Percentiles rank a stretch among this genome's conserved stretches.
Evolutionary conservation across 2,329 filamentous ascomycete species (phyloP).

Genomic region (Gnomoniopsis smithogilvyi): DNA sequence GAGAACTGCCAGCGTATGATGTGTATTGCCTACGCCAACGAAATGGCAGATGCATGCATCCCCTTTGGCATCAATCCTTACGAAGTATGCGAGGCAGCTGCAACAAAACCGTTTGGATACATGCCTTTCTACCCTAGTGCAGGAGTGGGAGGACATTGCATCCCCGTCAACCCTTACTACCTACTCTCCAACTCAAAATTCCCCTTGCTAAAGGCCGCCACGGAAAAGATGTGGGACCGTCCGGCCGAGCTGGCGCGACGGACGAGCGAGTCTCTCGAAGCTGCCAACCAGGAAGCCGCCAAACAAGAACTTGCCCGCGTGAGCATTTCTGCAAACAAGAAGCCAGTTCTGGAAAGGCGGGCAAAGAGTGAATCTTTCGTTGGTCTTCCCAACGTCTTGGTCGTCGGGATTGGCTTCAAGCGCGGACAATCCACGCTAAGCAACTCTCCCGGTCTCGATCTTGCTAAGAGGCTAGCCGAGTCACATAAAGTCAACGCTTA

Average conservation of each 20-base stretch:
- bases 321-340: background rate
- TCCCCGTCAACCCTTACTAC: background rate
- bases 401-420: background rate
- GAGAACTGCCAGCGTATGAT: background rate
- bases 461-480: background rate
- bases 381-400: background rate
- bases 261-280: background rate
- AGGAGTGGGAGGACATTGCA: background rate
- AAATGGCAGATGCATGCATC: background rate
- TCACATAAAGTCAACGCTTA: background rate
- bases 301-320: background rate
- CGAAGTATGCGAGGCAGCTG: background rate
- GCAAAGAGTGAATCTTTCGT: background rate
- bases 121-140: background rate
- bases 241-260: background rate
- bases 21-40: background rate
- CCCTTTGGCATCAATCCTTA: background rate
- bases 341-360: background rate
- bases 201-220: background rate
- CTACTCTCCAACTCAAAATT: background rate
- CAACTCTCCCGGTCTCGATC: background rate
- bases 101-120: background rate
- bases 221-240: background rate
- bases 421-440: background rate
- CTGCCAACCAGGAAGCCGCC: background rate